Percentiles rank a stretch among this genome's conserved stretches.
Evolutionary conservation across 2,329 filamentous ascomycete genomes (phyloP).

Genomic region (Amauroascus verrucosus): DNA sequence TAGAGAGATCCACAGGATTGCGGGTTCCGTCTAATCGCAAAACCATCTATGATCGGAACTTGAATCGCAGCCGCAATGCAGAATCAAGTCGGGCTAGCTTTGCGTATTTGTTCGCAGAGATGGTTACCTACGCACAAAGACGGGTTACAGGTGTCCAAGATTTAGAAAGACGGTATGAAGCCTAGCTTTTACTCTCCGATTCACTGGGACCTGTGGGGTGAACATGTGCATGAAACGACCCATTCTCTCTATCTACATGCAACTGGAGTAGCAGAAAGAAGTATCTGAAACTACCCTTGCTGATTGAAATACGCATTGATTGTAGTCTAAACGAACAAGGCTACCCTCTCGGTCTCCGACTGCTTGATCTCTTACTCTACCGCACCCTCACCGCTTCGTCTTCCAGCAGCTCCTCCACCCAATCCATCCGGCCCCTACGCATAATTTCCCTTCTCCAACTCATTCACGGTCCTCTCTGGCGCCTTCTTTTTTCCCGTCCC

Average conservation of each 20-base stretch:
- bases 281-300: neutral
- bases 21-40: conserved; percentile 88
- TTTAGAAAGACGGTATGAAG: conserved; percentile 68
- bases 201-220: too few relatives aligned
- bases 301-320: neutral
- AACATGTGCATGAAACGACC: too few relatives aligned
- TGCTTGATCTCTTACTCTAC: conserved; percentile 90
- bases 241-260: too few relatives aligned
- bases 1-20: conserved; percentile 42
- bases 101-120: conserved; percentile 90
- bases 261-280: neutral
- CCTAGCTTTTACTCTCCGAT: neutral
- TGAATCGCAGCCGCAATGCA: conserved; percentile 78
- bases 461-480: conserved; percentile 86
- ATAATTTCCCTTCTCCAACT: conserved; percentile 90
- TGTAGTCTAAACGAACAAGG: conserved; percentile 78
- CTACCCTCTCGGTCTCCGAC: conserved; percentile 84
- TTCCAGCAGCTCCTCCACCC: conserved; percentile 56
- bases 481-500: conserved; percentile 79
- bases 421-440: conserved; percentile 68
- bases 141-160: conserved; percentile 88
- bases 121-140: conserved; percentile 89
- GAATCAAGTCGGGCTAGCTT: conserved; percentile 91
- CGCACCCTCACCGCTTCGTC: conserved; percentile 68
- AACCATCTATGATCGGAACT: conserved; percentile 92